phyloP scores from a whole-genome alignment of 306 rosid species.

The Cucurbita maxima region DNA sequence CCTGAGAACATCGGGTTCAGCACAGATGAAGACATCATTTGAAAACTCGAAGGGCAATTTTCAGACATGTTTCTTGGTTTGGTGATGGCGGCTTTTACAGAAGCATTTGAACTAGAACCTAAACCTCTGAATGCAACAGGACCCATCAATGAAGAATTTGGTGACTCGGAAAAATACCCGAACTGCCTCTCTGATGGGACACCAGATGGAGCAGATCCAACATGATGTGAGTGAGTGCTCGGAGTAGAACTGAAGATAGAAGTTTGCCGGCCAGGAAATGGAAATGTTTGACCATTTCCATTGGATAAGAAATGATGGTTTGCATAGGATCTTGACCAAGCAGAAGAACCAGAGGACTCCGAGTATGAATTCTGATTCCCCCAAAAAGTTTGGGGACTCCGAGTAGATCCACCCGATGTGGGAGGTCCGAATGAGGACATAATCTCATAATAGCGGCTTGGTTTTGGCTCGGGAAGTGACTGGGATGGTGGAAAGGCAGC shows the following conservation, averaged over 20 bases:
- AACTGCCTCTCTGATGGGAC: slow-evolving; percentile 59
- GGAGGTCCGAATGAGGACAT: slow-evolving; percentile 35
- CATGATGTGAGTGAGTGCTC: slow-evolving; percentile 27
- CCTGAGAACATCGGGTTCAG: slow-evolving; percentile 51
- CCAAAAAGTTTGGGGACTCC: slow-evolving; percentile 90
- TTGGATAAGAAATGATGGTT: slow-evolving; percentile 52
- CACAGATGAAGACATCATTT: slow-evolving; percentile 60
- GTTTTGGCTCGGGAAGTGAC: slow-evolving; percentile 55
- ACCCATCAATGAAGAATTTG: slow-evolving; percentile 49
- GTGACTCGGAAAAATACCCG: slow-evolving; percentile 60
- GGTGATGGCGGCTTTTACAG: slow-evolving; percentile 33
- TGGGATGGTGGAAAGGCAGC: slow-evolving; percentile 39
- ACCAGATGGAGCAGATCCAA: slow-evolving; percentile 89
- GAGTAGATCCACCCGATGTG: slow-evolving; percentile 37
- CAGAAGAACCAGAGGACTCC: slow-evolving; percentile 41
- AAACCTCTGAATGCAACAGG: slow-evolving; percentile 35
- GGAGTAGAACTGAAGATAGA: slow-evolving; percentile 37
- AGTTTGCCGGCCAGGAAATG: slow-evolving; percentile 28
- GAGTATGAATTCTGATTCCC: slow-evolving; percentile 69
- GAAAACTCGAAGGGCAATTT: slow-evolving; percentile 44
- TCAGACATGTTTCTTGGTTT: slow-evolving; percentile 52
- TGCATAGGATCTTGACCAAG: slow-evolving; percentile 49
- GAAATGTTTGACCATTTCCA: slow-evolving; percentile 58
- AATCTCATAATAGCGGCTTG: slow-evolving; percentile 43
- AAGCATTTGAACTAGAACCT: slow-evolving; percentile 32